A percentile compares a stretch with the other conserved stretches of the same genome.
Evolutionary conservation across 352 stramenopile species (phyloP).

Genomic region (Aphanomyces cochlioides): DNA sequence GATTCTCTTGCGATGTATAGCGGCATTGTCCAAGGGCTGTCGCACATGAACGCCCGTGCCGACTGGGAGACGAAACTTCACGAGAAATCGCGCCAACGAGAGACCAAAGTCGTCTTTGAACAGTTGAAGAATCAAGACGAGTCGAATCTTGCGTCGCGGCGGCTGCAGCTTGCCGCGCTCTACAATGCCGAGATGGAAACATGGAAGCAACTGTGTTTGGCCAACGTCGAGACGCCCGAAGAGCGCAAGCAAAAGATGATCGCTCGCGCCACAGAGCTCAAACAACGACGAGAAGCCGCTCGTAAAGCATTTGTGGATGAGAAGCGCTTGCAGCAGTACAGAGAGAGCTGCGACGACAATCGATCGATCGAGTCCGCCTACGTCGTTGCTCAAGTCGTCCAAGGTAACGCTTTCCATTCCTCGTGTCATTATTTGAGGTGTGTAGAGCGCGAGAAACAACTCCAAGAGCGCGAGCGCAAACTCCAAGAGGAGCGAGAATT

Average conservation of each 20-base stretch:
- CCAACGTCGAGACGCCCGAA: constrained; percentile 71
- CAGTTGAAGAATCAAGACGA: constrained; percentile 75
- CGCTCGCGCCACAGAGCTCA: constrained; percentile 63
- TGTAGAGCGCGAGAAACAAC: constrained; percentile 53
- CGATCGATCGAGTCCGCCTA: constrained; percentile 4
- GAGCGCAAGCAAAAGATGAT: constrained; percentile 85
- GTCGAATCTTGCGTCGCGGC: constrained; percentile 60
- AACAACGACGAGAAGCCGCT: constrained; percentile 57
- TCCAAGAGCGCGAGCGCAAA: constrained; percentile 47
- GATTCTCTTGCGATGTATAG: constrained; percentile 53
- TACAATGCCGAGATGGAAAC: constrained; percentile 74
- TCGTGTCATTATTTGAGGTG: constrained; percentile 21
- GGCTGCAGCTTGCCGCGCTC: constrained; percentile 61
- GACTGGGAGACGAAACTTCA: constrained; percentile 69
- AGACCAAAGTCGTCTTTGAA: constrained; percentile 44
- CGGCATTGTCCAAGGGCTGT: constrained; percentile 50
- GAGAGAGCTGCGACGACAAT: constrained; percentile 37
- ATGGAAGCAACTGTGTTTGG: constrained; percentile 61
- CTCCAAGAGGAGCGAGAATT: constrained; percentile 51
- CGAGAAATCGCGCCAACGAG: constrained; percentile 45
- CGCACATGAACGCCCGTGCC: constrained; percentile 51
- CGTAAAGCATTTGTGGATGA: constrained; percentile 60
- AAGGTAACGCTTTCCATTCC: constrained; percentile 41
- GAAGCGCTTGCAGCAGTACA: constrained; percentile 72
- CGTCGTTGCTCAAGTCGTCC: constrained; percentile 35